phyloP scores from a whole-genome alignment of 1,284 basidiomycete genomes.

The Ceratobasidium sp. region DNA sequence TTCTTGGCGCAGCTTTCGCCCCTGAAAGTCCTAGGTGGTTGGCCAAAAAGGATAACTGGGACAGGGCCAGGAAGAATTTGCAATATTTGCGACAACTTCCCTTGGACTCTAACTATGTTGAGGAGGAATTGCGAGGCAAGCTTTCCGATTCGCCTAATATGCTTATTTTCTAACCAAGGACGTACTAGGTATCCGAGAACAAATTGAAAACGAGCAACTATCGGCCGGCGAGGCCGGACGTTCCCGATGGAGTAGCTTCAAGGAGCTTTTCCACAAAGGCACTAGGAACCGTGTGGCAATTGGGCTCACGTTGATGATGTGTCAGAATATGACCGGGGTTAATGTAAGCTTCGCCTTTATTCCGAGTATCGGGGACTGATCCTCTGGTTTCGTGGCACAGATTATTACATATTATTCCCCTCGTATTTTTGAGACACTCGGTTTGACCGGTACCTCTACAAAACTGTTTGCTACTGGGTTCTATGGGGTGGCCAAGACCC shows the following conservation, averaged over 20 bases:
- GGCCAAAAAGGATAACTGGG: slow-evolving; percentile 45
- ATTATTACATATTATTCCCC: slow-evolving; percentile 48
- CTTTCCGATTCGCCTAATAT: slow-evolving; percentile 34
- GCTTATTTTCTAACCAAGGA: not conserved
- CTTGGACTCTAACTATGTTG: slow-evolving; percentile 45
- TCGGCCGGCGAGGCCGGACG: slow-evolving; percentile 43
- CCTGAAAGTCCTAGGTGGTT: slow-evolving; percentile 50
- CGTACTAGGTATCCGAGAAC: slow-evolving; percentile 31
- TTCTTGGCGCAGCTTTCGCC: slow-evolving; percentile 45
- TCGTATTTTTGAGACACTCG: slow-evolving; percentile 51
- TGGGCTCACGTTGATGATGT: slow-evolving; percentile 47
- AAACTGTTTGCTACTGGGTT: slow-evolving; percentile 50
- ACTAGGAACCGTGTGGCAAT: slow-evolving; percentile 48
- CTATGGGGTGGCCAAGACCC: slow-evolving; percentile 52
- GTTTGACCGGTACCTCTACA: slow-evolving; percentile 48
- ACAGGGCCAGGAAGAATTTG: slow-evolving; percentile 46
- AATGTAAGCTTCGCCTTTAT: slow-evolving; percentile 14
- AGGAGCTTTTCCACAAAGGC: slow-evolving; percentile 45
- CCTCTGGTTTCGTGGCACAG: slow-evolving; percentile 44
- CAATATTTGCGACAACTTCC: slow-evolving; percentile 47
- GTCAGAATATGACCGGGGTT: slow-evolving; percentile 50
- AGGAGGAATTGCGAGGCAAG: slow-evolving; percentile 43
- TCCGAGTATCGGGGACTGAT: not conserved
- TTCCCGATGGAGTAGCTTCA: slow-evolving; percentile 45
- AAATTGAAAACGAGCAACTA: slow-evolving; percentile 46